Base-by-base conservation (phyloP, 768 basidiomycete genomes). In the Lyophyllum semitale region DNA sequence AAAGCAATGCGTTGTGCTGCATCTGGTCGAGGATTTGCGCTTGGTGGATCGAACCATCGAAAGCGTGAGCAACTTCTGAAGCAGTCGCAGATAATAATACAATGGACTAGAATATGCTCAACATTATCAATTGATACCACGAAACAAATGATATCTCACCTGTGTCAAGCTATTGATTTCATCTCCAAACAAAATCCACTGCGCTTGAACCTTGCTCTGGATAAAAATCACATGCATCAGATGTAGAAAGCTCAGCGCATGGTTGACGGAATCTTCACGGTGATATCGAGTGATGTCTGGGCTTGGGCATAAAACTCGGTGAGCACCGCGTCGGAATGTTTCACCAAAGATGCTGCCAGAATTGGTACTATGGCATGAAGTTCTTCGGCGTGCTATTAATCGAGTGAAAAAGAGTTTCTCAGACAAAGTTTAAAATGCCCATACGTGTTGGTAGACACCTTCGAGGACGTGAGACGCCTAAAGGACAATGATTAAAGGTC, bases 1-100 rank as follows among this genome's bases (percentile, higher is more conserved):
- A 72, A 30, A 61, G 52, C 7, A 71, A 59, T 4, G 74, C 68
- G 22, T 75, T 68, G 26, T 57, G 60, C 52, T 84, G 83, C 29
- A 69, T 64, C 44, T 56, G 49, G 11, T 40, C 40, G 26, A 63
- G 47, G 22, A 58, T 35, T 23, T 38, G 32, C 20, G 57, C 59
- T 29, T 61, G 58, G 15, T 23, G 48, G 11, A 55, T 51, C 5
- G 73, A 71, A 15, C 55, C 58, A 26, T 73, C 68, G 8, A 81
- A 63, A 20, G 69, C 53, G 17, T 52, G 58, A 3, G 72, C 60
- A 3, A 72, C 65, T 22, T 60, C 47, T 18, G 54, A 52, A 25
- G 61, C 60, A 41, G 55, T 52, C 35, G 52, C 48, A 32, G 73
- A 65, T 59, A 63, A 46, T 44, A 54, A 48, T 9, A 60, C 51